Evolutionary conservation across 2,329 filamentous ascomycete species (phyloP), one percentile per base, ranked within the genome.

Genomic region (Fusarium sp.): DNA sequence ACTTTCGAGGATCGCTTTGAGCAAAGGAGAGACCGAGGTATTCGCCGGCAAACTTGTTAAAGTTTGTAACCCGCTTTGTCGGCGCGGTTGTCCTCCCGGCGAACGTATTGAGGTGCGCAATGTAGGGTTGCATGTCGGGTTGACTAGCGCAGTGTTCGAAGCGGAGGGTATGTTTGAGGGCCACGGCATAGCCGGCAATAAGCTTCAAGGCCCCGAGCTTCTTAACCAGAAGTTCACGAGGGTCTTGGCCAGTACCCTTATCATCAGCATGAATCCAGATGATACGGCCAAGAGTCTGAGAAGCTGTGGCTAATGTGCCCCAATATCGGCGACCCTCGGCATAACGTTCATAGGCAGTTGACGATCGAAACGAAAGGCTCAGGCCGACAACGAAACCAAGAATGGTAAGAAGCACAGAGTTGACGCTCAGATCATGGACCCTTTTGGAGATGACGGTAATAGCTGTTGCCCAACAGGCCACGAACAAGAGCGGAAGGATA

Each of bases 61-160:
- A 75, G 56, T 82, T 79, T 2, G 72, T 57, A 1, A 32, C 6
- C 4, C 85, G 74, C 14, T 81, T 78, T 0, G 77, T 73, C 10
- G 79, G 81, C 7, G 83, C 84, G 7, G 78, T 76, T 56, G 58
- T 38, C 80, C 87, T 59, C 91, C 58, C 62, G 12, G 51, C 90
- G 72, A 93, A 92, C 0, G 91, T 94, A 62, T 92, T 85, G 24
- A 96, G 83, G 73, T 94, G 89, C 11, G 85, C 84, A 19, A 94
- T 85, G 15, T 94, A 83, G 11, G 89, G 86, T 23, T 86, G 80
- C 8, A 96, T 83, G 73, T 96, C 92, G 3, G 89, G 85, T 76
- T 96, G 94, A 51, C 89, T 86, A 24, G 89, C 88, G 71, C 91
- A 93, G 2, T 92, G 92, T 77, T 96, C 92, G 76, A 95, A 95